Base-by-base conservation (phyloP, 129 eudicot species). In the Pittosporum tobira region DNA sequence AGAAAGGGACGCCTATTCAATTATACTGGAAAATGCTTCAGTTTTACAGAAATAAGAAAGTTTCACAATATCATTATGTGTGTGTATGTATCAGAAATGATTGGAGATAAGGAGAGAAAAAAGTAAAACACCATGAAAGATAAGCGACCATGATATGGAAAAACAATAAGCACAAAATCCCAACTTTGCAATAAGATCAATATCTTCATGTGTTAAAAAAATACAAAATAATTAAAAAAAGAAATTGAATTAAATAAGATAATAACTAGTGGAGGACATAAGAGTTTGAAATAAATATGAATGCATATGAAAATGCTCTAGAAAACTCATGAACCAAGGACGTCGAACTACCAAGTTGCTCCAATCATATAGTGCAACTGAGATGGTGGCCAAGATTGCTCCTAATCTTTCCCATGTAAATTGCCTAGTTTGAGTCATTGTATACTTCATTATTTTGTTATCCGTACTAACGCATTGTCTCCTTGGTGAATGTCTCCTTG, bases 111-210 rank as follows among this genome's bases (percentile, higher is more conserved):
- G 31, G n/a, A 25, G 18, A 12, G n/a, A 53, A 6, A 26, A 16
- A 40, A 14, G 13, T 25, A 6, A 66, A 43, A 19, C 78, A 79
- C 95, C 95, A 51, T 86, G 85, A 73, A 72, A 85, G 51, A 85
- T 85, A 38, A 89, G 94, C 64, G 82, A 68, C 94, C 94, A 84
- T 28, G 94, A 81, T 68, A 85, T 73, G 20, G 95, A 85, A 73
- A 85, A 85, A 15, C 95, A 77, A 51, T 85, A 78, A 42, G 89
- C 81, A 51, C 75, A 52, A 70, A 85, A 81, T 51, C 95, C 89
- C 81, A 85, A 55, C 75, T 64, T 85, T 36, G 81, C 70, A 64
- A 85, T 81, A 48, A 85, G 79, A 61, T 85, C 83, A 68, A 81
- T 70, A 42, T 85, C 95, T 67, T 85, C 95, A 89, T 85, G 81